Evolutionary conservation across 345 rosid species (phyloP).

Genomic region (Dipteronia dyeriana): DNA sequence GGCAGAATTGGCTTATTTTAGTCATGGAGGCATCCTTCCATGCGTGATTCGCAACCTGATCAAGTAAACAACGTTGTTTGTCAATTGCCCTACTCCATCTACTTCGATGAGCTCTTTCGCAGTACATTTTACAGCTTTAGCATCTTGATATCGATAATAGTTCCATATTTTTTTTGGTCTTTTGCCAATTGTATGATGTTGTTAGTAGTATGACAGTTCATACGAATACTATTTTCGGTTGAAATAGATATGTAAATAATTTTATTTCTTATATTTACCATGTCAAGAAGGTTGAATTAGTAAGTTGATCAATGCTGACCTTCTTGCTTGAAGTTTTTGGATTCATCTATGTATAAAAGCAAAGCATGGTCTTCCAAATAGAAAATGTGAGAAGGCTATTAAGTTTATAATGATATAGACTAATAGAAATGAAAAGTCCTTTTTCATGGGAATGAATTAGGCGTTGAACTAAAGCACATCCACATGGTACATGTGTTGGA

Average conservation of each 20-base stretch:
- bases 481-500: not conserved
- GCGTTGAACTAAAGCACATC: not conserved
- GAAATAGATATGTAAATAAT: not conserved
- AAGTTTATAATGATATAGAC: slow-evolving; percentile 26
- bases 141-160: too few relatives aligned
- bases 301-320: not conserved
- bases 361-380: slow-evolving; percentile 1
- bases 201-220: not conserved
- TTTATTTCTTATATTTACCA: not conserved
- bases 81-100: not conserved
- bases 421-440: slow-evolving; percentile 11
- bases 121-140: not conserved
- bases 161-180: not conserved
- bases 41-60: slow-evolving; percentile 79
- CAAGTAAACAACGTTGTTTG: slow-evolving; percentile 29
- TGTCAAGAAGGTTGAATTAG: slow-evolving; percentile 46
- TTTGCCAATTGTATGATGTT: not conserved
- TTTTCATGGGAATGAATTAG: slow-evolving; percentile 17
- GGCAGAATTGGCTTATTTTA: slow-evolving; percentile 94
- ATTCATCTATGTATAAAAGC: not conserved
- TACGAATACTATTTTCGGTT: not conserved
- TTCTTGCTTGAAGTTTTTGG: not conserved
- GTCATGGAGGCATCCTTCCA: slow-evolving; percentile 95
- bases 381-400: slow-evolving; percentile 27
- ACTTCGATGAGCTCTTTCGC: not conserved